Conservation (phyloP, 2,329 filamentous ascomycete genomes). For the Cordyceps cicadae region DNA sequence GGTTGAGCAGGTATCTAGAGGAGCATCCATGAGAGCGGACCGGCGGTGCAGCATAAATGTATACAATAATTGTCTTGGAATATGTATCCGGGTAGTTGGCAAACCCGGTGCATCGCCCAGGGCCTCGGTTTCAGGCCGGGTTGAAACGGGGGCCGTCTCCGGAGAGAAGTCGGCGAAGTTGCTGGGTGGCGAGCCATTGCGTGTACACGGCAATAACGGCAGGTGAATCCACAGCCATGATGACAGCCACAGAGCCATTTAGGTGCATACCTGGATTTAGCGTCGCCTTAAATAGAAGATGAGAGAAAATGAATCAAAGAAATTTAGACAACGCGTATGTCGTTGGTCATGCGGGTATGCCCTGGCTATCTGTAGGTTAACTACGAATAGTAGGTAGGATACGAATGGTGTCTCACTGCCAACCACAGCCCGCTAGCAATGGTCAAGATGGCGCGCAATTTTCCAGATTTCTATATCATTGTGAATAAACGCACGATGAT, state of each 20-base stretch:
- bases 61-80: not conserved
- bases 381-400: not conserved
- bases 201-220: conserved; percentile 5
- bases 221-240: not conserved
- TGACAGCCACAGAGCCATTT: not conserved
- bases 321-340: not conserved
- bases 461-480: too few species aligned
- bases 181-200: conserved; percentile 2
- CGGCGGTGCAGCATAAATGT: not conserved
- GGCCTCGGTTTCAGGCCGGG: not conserved
- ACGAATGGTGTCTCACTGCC: not conserved
- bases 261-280: not conserved
- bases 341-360: not conserved
- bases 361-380: not conserved
- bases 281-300: not conserved
- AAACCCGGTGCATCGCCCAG: not conserved
- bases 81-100: not conserved
- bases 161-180: not conserved
- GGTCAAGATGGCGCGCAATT: not conserved
- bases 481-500: too few species aligned
- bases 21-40: not conserved
- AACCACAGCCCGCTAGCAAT: not conserved
- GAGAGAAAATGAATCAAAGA: not conserved
- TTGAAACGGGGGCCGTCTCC: conserved; percentile 1
- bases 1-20: conserved; percentile 33